Evolutionary conservation across 352 stramenopile species (phyloP).

Genomic region (Phytophthora tubulina): DNA sequence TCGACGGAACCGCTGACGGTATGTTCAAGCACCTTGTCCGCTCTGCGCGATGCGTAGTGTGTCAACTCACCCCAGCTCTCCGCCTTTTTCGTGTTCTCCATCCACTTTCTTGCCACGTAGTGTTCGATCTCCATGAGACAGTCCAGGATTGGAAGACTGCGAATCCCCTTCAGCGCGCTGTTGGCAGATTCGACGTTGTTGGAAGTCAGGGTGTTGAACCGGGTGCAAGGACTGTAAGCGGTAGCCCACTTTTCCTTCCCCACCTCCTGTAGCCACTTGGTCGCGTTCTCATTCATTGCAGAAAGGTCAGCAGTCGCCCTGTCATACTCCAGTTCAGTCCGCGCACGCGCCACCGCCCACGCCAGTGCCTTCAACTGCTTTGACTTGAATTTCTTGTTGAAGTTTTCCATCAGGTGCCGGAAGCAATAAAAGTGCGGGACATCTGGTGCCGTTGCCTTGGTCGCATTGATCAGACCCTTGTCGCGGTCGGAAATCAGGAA

Average conservation of each 20-base stretch:
- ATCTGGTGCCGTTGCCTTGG: slow-evolving; percentile 5
- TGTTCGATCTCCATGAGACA: slow-evolving; percentile 16
- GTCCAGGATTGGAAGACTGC: slow-evolving; percentile 11
- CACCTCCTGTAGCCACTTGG: too few relatives aligned
- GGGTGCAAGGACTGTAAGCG: too few relatives aligned
- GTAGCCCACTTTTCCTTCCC: too few relatives aligned
- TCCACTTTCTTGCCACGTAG: slow-evolving; percentile 13
- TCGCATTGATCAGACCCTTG: slow-evolving; percentile 2
- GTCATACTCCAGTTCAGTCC: too few relatives aligned
- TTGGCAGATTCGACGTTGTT: slow-evolving; percentile 4
- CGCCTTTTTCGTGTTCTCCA: slow-evolving; percentile 9
- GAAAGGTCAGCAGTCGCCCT: too few relatives aligned
- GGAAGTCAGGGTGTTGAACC: too few relatives aligned
- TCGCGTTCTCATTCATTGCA: too few relatives aligned
- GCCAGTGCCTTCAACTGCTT: too few relatives aligned
- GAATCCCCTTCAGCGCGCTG: slow-evolving; percentile 10
- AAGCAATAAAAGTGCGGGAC: too few relatives aligned
- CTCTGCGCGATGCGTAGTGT: background rate
- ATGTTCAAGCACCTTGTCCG: slow-evolving; percentile 4
- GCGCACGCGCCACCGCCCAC: too few relatives aligned
- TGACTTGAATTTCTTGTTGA: too few relatives aligned
- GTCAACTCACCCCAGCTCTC: slow-evolving; percentile 2
- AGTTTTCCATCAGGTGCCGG: too few relatives aligned
- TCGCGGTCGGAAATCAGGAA: slow-evolving; percentile 6
- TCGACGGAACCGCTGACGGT: slow-evolving; percentile 6